Base-by-base conservation (phyloP, 352 stramenopile genomes). In the Phytophthora aleatoria region DNA sequence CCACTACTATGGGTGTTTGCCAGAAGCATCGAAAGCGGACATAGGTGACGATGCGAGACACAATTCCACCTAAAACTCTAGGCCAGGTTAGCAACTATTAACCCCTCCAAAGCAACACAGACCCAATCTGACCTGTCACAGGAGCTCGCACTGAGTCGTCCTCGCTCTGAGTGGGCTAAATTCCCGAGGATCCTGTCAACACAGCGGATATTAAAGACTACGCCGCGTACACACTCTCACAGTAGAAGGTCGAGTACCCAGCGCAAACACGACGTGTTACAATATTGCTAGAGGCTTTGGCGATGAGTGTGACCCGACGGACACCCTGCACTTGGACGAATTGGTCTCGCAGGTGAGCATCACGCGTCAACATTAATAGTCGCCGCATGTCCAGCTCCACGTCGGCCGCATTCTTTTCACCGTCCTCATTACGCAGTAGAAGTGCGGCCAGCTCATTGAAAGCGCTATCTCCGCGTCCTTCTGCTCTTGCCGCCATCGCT, bases 31-130 rank as follows among this genome's bases (percentile, higher is more conserved):
- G 77, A 85, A 1, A 93, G 71, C 9, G 83, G 79, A 50, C 85
- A 93, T 39, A 79, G 71, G 54, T 93, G 85, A 8, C 85, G 75
- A 48, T 91, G 83, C 15, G 85, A 91, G 26, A 91, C 66, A 50
- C 85, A 93, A 12, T 73, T 50, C 82, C 82, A 91, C 11, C 84
- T 91, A 62, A 13, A 42, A 41, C 39, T 10, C 3, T 44, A 43
- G 33, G 7, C 33, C 5, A 20, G 10, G 48, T 9, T 41, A 52
- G n/a, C 16, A 47, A 35, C 28, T 12, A 48, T 36, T 20, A 20
- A 20, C 33, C 2, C 15, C 16, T 20, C 12, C 33, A 30, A 42
- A 36, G 5, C 31, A 50, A 31, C 3, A 44, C 12, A 56, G 16
- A 0, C 16, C 3, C 6, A 42, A 33, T 27, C 20, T 12, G 50